These are phyloP conservation scores for Tagetes patula DNA, from an alignment of 129 eudicot species.

Conservation along the genomic window DNA sequence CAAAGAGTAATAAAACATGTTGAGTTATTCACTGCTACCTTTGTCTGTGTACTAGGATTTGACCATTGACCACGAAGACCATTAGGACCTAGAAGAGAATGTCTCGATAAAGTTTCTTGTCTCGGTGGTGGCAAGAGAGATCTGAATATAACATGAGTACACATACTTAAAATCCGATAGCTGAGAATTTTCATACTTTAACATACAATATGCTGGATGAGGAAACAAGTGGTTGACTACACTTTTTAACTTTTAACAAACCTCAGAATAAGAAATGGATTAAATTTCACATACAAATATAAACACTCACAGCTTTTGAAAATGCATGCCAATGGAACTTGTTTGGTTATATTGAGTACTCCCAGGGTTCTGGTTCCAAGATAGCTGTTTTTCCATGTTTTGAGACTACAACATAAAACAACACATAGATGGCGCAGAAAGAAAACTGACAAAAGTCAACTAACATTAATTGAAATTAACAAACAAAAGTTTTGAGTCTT, in stretches of 20 bases:
- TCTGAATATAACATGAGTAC: constrained; percentile 39
- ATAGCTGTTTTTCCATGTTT: constrained; percentile 33
- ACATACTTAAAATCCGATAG: neutral
- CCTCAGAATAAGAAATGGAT: neutral
- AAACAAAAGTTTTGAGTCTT: constrained; percentile 6
- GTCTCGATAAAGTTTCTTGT: constrained; percentile 94
- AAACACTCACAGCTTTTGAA: constrained; percentile 84
- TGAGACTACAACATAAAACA: constrained; percentile 35
- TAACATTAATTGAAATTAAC: neutral
- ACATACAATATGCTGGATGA: neutral
- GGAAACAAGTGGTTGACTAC: constrained; percentile 1
- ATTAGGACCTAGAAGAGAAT: constrained; percentile 84
- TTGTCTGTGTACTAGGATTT: constrained; percentile 64
- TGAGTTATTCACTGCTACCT: constrained; percentile 40
- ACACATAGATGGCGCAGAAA: constrained; percentile 11
- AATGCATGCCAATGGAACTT: constrained; percentile 50
- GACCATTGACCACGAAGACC: constrained; percentile 82
- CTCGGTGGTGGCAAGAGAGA: constrained; percentile 80
- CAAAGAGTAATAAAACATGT: constrained; percentile 13
- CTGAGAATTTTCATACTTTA: neutral
- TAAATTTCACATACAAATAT: neutral
- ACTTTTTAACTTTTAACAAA: constrained; percentile 8
- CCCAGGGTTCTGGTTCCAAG: constrained; percentile 54
- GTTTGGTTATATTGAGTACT: constrained; percentile 44
- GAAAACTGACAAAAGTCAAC: neutral